A percentile compares a stretch with the other conserved stretches of the same genome.
These are phyloP conservation scores for Verticillium tricorpus DNA, from an alignment of 2,329 filamentous ascomycete genomes.

Conservation along the genomic window DNA sequence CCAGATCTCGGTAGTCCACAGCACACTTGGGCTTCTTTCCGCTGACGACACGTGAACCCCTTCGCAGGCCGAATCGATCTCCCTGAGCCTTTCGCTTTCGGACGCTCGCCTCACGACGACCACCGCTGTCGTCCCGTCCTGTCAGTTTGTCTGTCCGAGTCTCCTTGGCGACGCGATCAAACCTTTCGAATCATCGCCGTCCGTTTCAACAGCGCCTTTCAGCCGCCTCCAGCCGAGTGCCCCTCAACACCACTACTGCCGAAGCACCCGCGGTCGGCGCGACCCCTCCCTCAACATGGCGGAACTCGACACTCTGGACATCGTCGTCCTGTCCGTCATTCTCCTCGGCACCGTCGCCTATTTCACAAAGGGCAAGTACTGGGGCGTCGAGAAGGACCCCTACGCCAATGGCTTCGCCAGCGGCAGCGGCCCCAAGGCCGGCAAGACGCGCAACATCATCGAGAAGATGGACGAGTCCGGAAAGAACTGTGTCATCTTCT, in stretches of 20 bases:
- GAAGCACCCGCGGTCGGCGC: not conserved
- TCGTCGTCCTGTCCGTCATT: constrained; percentile 82
- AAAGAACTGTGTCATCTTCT: constrained; percentile 98
- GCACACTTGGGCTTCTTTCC: not conserved
- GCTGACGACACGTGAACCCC: not conserved
- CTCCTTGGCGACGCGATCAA: not conserved
- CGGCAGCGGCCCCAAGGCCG: constrained; percentile 67
- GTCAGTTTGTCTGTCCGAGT: not conserved
- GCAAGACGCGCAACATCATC: constrained; percentile 85
- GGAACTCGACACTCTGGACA: constrained; percentile 92
- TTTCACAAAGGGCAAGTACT: constrained; percentile 95
- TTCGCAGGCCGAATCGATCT: not conserved
- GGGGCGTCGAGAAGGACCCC: constrained; percentile 83
- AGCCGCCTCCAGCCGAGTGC: not conserved
- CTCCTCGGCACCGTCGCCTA: constrained; percentile 87
- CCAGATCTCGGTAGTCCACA: not conserved
- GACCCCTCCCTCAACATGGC: constrained; percentile 60
- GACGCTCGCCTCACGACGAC: not conserved
- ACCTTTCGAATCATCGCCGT: not conserved
- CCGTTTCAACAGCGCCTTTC: not conserved
- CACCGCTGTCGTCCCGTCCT: not conserved
- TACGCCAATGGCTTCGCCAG: constrained; percentile 73
- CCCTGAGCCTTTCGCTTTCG: not conserved
- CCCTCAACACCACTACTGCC: not conserved
- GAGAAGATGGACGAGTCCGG: constrained; percentile 93